A percentile compares a stretch with the other conserved stretches of the same genome.
phyloP scores from a whole-genome alignment of 768 basidiomycete species.

The Suillus paluster region DNA sequence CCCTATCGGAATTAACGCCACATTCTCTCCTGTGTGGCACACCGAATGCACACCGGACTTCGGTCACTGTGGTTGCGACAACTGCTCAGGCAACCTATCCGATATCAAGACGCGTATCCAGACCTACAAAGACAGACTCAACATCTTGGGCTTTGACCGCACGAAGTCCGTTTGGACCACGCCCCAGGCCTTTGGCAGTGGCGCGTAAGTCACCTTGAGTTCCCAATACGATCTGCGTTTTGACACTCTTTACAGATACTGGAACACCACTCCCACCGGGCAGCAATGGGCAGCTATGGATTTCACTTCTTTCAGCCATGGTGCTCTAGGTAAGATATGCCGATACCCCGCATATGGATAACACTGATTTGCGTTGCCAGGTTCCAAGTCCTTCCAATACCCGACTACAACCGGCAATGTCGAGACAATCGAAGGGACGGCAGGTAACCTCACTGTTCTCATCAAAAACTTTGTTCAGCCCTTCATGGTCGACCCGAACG shows the following conservation, averaged over 20 bases:
- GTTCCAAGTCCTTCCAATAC: constrained; percentile 32
- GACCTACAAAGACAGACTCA: constrained; percentile 60
- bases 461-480: constrained; percentile 18
- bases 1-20: constrained; percentile 59
- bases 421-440: constrained; percentile 30
- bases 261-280: constrained; percentile 34
- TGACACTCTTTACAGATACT: constrained; percentile 26
- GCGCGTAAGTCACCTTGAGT: constrained; percentile 26
- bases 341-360: not conserved
- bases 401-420: constrained; percentile 25
- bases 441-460: constrained; percentile 8
- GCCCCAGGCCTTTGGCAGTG: constrained; percentile 75
- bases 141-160: constrained; percentile 65
- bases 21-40: constrained; percentile 60
- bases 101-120: constrained; percentile 73
- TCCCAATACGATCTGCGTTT: not conserved
- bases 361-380: constrained; percentile 15
- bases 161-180: constrained; percentile 77
- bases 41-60: constrained; percentile 66
- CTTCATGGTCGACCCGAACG: constrained; percentile 23
- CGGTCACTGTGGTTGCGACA: constrained; percentile 76
- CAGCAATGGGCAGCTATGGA: constrained; percentile 29
- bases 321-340: constrained; percentile 24
- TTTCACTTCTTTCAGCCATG: constrained; percentile 30
- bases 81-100: constrained; percentile 64